Evolutionary conservation across 1,284 basidiomycete genomes (phyloP), one percentile per base, ranked within the genome.

Genomic region (Marasmius tenuissimus): DNA sequence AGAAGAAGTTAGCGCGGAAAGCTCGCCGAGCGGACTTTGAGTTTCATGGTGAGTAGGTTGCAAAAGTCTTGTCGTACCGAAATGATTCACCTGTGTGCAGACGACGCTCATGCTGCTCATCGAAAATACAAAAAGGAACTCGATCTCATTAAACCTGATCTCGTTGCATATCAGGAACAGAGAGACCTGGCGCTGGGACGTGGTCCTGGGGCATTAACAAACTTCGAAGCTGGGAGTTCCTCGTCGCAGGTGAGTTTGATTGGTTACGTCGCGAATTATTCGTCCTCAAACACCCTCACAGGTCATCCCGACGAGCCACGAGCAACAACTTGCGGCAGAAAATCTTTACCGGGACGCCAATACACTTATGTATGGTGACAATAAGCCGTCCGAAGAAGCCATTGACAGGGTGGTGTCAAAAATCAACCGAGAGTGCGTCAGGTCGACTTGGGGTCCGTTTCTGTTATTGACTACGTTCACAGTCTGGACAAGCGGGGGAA

Each of bases 341-440:
- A 87, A 85, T 66, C 79, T 97, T 48, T 97, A 97, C 74, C 86
- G 95, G 61, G 94, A 96, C 68, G 92, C 93, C 34, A 96, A 97
- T 68, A 93, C 89, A 11, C 79, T 97, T 49, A 82, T 94, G 14
- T 98, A 98, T 71, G 97, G 94, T 1, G 94, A 98, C 72, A 95
- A 88, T 78, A 96, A 94, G 70, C 97, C 97, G 0, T 87, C 83
- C 39, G 96, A 99, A 69, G 96, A 97, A 51, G 96, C 95, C 4
- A 92, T 99, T 65, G 97, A 99, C 75, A 81, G 93, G 22, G 91
- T 99, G 16, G 88, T 97, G 20, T 78, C 84, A 62, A 97, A 98
- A 77, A 89, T 99, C 69, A 99, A 98, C 72, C 82, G 85, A 75
- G 97, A 98, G 96, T 94, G 75, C 66, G 10, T 34, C 57, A 57